A percentile compares a stretch with the other conserved stretches of the same genome.
These are phyloP conservation scores for Ascocoryne sarcoides DNA, from an alignment of 2,329 filamentous ascomycete genomes.

Conservation along the genomic window DNA sequence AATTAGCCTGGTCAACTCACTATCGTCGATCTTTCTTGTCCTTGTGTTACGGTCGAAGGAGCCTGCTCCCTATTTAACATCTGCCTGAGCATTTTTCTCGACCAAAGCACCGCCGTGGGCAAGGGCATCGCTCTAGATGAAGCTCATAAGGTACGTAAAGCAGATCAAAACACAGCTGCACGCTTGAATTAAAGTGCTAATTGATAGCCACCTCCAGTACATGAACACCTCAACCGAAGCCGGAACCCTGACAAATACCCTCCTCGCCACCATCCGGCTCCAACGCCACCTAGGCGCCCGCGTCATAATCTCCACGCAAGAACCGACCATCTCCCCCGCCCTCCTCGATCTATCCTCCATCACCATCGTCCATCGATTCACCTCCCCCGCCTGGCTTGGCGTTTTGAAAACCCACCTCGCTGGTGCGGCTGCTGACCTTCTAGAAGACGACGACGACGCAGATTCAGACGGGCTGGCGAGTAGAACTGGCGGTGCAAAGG, in stretches of 20 bases:
- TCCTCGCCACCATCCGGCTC: constrained; percentile 56
- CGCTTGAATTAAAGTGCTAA: neutral
- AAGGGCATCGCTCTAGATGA: constrained; percentile 65
- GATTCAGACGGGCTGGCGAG: neutral
- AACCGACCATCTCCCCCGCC: constrained; percentile 60
- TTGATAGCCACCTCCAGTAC: constrained; percentile 39
- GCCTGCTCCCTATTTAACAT: constrained; percentile 69
- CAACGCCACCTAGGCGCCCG: constrained; percentile 62
- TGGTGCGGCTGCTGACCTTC: no score
- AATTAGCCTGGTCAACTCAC: no score
- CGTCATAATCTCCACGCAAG: constrained; percentile 67
- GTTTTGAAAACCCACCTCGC: constrained; percentile 38
- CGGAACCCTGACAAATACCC: constrained; percentile 47
- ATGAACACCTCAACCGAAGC: constrained; percentile 50
- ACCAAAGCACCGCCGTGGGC: constrained; percentile 40
- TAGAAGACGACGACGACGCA: constrained; percentile 21
- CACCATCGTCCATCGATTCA: constrained; percentile 67
- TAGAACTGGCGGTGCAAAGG: neutral
- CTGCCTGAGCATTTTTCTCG: constrained; percentile 56
- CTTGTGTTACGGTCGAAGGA: constrained; percentile 56
- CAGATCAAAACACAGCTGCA: no score
- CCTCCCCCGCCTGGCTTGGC: constrained; percentile 49
- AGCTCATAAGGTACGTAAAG: constrained; percentile 57
- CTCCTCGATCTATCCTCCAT: constrained; percentile 64
- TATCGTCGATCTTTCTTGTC: constrained; percentile 65